These are phyloP conservation scores for Debaryomyces prosopidis DNA, from an alignment of 805 yeast species.

Conservation along the genomic window DNA sequence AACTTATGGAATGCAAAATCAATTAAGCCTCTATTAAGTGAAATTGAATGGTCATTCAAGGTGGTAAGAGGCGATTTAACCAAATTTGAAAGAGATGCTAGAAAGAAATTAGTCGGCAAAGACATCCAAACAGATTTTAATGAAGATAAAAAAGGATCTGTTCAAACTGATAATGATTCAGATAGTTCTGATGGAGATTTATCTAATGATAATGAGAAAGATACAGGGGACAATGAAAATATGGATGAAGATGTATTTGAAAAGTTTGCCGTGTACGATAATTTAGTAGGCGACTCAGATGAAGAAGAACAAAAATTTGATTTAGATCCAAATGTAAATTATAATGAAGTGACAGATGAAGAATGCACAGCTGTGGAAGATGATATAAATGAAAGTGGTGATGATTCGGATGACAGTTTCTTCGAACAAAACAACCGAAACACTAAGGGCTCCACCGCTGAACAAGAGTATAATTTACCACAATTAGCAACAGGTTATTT, in stretches of 20 bases:
- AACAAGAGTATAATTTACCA: conserved; percentile 50
- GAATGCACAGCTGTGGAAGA: conserved; percentile 48
- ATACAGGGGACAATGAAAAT: conserved; percentile 12
- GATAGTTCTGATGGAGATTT: conserved; percentile 23
- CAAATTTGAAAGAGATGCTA: conserved; percentile 32
- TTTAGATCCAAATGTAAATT: conserved; percentile 40
- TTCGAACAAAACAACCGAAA: conserved; percentile 19
- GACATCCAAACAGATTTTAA: conserved; percentile 20
- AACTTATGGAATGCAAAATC: conserved; percentile 46
- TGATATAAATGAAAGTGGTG: conserved; percentile 18
- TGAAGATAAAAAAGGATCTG: conserved; percentile 17
- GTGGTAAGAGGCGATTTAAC: conserved; percentile 48
- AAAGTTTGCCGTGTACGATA: conserved; percentile 36
- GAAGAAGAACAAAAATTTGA: conserved; percentile 29
- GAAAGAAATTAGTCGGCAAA: conserved; percentile 24
- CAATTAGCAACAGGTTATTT: conserved; percentile 76
- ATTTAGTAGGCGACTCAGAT: conserved; percentile 44
- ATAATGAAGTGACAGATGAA: conserved; percentile 67
- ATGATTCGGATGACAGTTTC: conserved; percentile 13
- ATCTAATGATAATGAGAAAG: conserved; percentile 10
- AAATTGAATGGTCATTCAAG: conserved; percentile 45
- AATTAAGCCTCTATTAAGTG: conserved; percentile 34
- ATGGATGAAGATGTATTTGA: conserved; percentile 29
- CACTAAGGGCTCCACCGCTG: conserved; percentile 6
- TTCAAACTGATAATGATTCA: conserved; percentile 12